Conservation (phyloP, 495 filamentous ascomycete species). For the Endocarpon pusillum region DNA sequence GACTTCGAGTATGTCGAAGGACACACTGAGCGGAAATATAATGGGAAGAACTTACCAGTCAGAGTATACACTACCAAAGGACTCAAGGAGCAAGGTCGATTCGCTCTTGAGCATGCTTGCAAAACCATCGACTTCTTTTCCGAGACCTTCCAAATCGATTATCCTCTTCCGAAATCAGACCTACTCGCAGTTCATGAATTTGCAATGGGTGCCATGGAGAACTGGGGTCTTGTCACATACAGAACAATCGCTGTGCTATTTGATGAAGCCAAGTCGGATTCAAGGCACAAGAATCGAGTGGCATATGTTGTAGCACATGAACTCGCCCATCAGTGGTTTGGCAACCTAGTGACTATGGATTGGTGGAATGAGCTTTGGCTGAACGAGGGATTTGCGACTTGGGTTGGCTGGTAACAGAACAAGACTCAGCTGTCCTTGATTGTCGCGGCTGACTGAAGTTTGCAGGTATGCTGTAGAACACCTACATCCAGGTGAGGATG, state of each 20-base stretch:
- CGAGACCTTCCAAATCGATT: constrained; percentile 35
- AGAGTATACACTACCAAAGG: constrained; percentile 89
- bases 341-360: constrained; percentile 97
- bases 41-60: constrained; percentile 77
- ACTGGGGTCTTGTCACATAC: constrained; percentile 96
- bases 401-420: constrained; percentile 50
- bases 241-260: constrained; percentile 80
- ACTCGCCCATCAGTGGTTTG: constrained; percentile 97
- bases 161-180: constrained; percentile 76
- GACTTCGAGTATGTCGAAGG: constrained; percentile 94
- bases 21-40: constrained; percentile 72
- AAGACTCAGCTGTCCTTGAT: no score
- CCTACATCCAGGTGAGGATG: no score
- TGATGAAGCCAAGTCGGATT: constrained; percentile 80
- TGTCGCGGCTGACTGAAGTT: no score
- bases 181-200: constrained; percentile 97
- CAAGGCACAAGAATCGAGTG: constrained; percentile 83
- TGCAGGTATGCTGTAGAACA: no score
- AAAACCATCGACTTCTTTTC: constrained; percentile 36
- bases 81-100: constrained; percentile 47
- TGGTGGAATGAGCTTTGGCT: constrained; percentile 99
- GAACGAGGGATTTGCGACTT: constrained; percentile 96
- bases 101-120: constrained; percentile 46
- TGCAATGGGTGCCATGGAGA: constrained; percentile 91
- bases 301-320: constrained; percentile 95